A percentile compares a stretch with the other conserved stretches of the same genome.
These are phyloP conservation scores for Zymoseptoria pseudotritici DNA, from an alignment of 2,329 filamentous ascomycete genomes.

Conservation along the genomic window DNA sequence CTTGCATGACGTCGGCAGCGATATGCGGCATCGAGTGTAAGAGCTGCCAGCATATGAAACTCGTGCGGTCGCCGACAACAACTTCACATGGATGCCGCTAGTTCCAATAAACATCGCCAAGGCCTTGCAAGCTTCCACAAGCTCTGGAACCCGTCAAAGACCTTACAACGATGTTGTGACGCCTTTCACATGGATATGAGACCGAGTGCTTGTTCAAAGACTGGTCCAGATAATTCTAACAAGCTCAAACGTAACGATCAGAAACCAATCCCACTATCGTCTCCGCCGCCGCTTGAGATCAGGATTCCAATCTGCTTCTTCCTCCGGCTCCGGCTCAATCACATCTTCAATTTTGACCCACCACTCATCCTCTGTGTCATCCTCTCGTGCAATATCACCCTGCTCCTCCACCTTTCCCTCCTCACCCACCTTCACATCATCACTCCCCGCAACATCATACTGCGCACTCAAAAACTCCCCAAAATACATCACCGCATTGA, in stretches of 20 bases:
- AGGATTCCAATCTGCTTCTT: conserved; percentile 7
- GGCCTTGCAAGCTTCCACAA: background rate
- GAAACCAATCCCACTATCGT: conserved; percentile 2
- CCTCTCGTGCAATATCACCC: background rate
- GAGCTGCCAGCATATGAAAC: background rate
- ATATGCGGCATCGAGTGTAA: background rate
- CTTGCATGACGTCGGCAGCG: background rate
- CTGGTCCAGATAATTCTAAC: background rate
- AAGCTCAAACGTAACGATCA: background rate
- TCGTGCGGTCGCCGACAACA: background rate
- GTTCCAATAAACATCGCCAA: background rate
- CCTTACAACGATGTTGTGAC: background rate
- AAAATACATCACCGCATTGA: conserved; percentile 75
- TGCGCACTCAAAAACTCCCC: conserved; percentile 64
- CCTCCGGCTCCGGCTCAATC: background rate
- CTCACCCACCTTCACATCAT: conserved; percentile 3
- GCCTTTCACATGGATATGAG: background rate
- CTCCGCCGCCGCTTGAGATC: conserved; percentile 14
- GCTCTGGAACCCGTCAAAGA: background rate
- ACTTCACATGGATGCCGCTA: background rate
- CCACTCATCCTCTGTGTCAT: conserved; percentile 8
- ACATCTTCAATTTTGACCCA: conserved; percentile 10
- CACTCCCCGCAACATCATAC: conserved; percentile 22
- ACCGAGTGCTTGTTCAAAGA: background rate
- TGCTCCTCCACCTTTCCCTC: conserved; percentile 2